Evolutionary conservation across 176 grass and related monocot genomes (phyloP).

Genomic region (Eremochloa ophiuroides): DNA sequence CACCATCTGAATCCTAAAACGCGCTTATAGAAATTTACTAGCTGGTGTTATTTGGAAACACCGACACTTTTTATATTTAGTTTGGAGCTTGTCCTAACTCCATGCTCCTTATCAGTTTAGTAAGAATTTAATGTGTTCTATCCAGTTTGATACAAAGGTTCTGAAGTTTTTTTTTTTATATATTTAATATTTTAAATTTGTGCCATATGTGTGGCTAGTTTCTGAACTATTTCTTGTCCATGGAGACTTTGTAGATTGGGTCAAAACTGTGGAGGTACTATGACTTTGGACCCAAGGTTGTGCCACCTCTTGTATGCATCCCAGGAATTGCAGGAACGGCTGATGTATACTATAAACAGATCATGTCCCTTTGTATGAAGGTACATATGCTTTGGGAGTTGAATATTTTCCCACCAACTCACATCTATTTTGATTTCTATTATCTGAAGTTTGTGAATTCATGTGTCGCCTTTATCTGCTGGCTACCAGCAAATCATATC

Average conservation of each 20-base stretch:
- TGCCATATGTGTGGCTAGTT: background rate
- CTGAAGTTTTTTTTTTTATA: background rate
- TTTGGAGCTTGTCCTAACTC: background rate
- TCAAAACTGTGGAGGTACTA: conserved; percentile 95
- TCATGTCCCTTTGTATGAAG: conserved; percentile 93
- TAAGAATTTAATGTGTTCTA: background rate
- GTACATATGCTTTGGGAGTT: conserved; percentile 30
- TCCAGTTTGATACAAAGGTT: background rate
- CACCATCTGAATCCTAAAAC: too few relatives aligned
- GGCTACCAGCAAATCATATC: background rate
- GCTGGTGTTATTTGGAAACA: too few relatives aligned
- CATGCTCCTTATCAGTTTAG: background rate
- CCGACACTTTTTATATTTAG: background rate
- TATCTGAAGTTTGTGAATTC: conserved; percentile 8
- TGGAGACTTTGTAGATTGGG: conserved; percentile 59
- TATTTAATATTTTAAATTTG: conserved; percentile 1
- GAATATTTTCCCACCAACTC: background rate
- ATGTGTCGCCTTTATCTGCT: background rate
- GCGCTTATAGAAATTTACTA: too few relatives aligned
- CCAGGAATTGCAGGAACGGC: conserved; percentile 93
- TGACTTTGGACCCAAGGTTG: conserved; percentile 92
- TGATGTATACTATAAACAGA: conserved; percentile 99
- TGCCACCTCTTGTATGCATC: conserved; percentile 86
- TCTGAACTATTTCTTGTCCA: conserved; percentile 11
- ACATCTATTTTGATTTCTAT: background rate